A percentile compares a stretch with the other conserved stretches of the same genome.
phyloP scores from a whole-genome alignment of 1,139 yeast species.

The Candida pseudocylindracea region DNA sequence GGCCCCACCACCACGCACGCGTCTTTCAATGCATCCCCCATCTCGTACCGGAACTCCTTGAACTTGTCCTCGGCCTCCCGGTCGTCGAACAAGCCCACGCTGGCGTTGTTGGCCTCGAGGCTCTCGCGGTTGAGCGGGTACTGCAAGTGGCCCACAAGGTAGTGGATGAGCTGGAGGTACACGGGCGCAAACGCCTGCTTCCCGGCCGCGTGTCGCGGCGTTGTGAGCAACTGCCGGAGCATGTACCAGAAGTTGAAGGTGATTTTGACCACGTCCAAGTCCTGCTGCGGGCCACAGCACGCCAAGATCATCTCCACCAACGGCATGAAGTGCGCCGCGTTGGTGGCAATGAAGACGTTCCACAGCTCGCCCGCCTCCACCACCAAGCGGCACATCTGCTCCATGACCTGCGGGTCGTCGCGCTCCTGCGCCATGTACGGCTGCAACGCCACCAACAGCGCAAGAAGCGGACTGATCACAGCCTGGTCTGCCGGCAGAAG shows the following conservation, averaged over 20 bases:
- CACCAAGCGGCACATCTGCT: slow-evolving; percentile 54
- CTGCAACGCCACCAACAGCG: not conserved
- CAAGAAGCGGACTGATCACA: slow-evolving; percentile 33
- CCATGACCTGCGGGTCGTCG: slow-evolving; percentile 52
- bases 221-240: slow-evolving; percentile 47
- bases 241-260: slow-evolving; percentile 88
- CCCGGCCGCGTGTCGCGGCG: slow-evolving; percentile 41
- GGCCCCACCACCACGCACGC: slow-evolving; percentile 85
- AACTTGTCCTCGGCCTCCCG: slow-evolving; percentile 82
- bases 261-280: slow-evolving; percentile 72
- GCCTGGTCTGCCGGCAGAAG: slow-evolving; percentile 46
- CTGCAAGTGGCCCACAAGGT: slow-evolving; percentile 49
- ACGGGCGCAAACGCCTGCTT: slow-evolving; percentile 32
- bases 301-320: slow-evolving; percentile 56
- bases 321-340: slow-evolving; percentile 48
- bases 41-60: slow-evolving; percentile 81
- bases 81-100: slow-evolving; percentile 19
- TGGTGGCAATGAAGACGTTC: slow-evolving; percentile 68
- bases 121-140: slow-evolving; percentile 25
- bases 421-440: slow-evolving; percentile 7
- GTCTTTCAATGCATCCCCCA: slow-evolving; percentile 92
- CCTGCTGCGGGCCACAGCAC: slow-evolving; percentile 39
- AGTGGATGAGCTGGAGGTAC: slow-evolving; percentile 39
- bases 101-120: too few relatives aligned
- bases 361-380: slow-evolving; percentile 93